Evolutionary conservation across 208 protist species (phyloP).

Genomic region (Zelonia costaricensis): DNA sequence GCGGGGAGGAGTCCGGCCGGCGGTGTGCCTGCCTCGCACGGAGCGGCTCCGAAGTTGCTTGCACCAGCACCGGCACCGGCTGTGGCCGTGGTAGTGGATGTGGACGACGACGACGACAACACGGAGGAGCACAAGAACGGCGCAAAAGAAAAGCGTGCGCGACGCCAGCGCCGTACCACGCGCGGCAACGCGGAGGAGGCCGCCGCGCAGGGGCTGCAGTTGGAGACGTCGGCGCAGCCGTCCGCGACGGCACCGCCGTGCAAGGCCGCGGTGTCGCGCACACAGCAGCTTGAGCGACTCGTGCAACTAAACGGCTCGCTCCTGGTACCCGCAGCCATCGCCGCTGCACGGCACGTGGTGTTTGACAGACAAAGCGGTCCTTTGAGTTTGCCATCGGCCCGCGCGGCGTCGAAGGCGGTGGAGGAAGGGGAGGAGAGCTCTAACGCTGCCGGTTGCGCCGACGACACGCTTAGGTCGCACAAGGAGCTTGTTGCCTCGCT

Average conservation of each 20-base stretch:
- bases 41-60: background rate
- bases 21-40: too few relatives aligned
- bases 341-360: background rate
- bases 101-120: constrained; percentile 12
- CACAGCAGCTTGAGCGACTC: constrained; percentile 5
- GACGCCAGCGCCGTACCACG: too few relatives aligned
- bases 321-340: background rate
- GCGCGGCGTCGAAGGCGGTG: background rate
- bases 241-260: background rate
- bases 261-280: background rate
- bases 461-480: too few relatives aligned
- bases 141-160: background rate
- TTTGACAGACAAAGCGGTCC: too few relatives aligned
- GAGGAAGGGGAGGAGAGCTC: too few relatives aligned
- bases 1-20: too few relatives aligned
- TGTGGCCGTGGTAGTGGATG: constrained; percentile 13
- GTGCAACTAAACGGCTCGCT: constrained; percentile 5
- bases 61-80: background rate
- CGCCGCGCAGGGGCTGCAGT: background rate
- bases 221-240: background rate
- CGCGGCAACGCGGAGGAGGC: too few relatives aligned
- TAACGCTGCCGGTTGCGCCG: too few relatives aligned
- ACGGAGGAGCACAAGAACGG: background rate
- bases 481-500: background rate
- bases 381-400: too few relatives aligned